A percentile compares a stretch with the other conserved stretches of the same genome.
Evolutionary conservation across 116 monocot species (phyloP).

Genomic region (Dioscorea cayenensis): DNA sequence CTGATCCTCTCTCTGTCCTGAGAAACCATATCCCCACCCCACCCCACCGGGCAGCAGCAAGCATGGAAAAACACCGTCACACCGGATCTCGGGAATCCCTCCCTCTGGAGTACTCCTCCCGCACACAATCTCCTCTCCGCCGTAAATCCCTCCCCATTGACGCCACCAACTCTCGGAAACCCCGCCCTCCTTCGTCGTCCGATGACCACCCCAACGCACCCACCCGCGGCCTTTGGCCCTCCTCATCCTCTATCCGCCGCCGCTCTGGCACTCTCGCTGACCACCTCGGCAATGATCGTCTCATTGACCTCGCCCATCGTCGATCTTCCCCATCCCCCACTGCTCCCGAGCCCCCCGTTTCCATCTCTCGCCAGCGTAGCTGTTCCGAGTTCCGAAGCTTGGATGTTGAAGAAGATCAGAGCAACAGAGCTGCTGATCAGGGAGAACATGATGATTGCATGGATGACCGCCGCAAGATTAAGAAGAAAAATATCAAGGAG

Average conservation of each 20-base stretch:
- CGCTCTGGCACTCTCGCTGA: conserved; percentile 16
- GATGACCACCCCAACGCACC: neutral
- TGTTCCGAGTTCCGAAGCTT: conserved; percentile 21
- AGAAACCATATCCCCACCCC: neutral
- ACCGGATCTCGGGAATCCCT: neutral
- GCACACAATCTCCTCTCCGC: neutral
- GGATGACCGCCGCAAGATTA: conserved; percentile 4
- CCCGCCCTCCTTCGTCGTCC: neutral
- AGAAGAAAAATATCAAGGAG: conserved; percentile 11
- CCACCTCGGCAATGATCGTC: conserved; percentile 12
- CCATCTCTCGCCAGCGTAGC: conserved; percentile 17
- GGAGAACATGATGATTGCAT: neutral
- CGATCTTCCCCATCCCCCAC: neutral
- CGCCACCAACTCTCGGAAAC: neutral
- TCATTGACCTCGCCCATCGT: neutral
- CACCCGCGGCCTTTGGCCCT: conserved; percentile 6
- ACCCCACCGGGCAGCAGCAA: neutral
- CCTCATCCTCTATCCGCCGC: neutral
- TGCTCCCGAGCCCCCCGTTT: neutral
- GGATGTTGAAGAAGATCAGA: neutral
- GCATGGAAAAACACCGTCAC: neutral
- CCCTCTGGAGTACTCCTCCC: neutral
- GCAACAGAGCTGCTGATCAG: neutral
- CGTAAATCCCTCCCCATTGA: neutral
- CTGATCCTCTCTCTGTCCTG: no score